Percentiles rank a stretch among this genome's conserved stretches.
These are phyloP conservation scores for Pistacia integerrima DNA, from an alignment of 345 rosid species.

Conservation along the genomic window DNA sequence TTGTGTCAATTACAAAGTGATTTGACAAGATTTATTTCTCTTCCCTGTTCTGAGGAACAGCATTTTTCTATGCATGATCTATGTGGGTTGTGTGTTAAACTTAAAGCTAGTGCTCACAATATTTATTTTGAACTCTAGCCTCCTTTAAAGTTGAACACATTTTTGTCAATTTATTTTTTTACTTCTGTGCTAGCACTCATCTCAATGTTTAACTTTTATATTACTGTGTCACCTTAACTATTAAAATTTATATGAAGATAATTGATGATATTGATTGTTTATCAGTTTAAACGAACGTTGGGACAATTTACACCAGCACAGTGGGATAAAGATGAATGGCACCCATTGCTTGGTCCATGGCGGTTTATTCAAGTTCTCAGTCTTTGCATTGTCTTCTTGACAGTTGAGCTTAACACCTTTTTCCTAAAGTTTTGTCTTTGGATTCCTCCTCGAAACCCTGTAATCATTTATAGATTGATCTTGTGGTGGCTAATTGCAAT, in stretches of 20 bases:
- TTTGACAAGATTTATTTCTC: too few relatives aligned
- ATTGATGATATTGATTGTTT: constrained; percentile 1
- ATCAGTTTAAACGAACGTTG: constrained; percentile 81
- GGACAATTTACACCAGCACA: constrained; percentile 98
- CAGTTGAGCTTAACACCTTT: constrained; percentile 95
- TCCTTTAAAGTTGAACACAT: background rate
- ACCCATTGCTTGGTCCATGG: constrained; percentile 95
- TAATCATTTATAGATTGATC: constrained; percentile 83
- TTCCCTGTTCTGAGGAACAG: background rate
- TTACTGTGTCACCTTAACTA: background rate
- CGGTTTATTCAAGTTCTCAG: constrained; percentile 93
- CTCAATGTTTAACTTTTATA: background rate
- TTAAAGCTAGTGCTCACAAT: background rate
- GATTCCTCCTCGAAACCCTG: constrained; percentile 95
- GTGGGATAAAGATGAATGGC: constrained; percentile 99
- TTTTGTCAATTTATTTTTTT: background rate
- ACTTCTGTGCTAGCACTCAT: background rate
- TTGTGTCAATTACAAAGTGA: background rate
- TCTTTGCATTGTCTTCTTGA: constrained; percentile 83
- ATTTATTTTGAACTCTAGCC: background rate
- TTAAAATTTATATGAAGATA: background rate
- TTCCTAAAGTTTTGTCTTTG: constrained; percentile 96
- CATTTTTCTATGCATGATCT: background rate
- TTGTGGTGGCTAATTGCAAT: constrained; percentile 98
- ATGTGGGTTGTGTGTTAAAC: background rate